Conservation (phyloP, 345 rosid genomes). For the Triadica sebifera region DNA sequence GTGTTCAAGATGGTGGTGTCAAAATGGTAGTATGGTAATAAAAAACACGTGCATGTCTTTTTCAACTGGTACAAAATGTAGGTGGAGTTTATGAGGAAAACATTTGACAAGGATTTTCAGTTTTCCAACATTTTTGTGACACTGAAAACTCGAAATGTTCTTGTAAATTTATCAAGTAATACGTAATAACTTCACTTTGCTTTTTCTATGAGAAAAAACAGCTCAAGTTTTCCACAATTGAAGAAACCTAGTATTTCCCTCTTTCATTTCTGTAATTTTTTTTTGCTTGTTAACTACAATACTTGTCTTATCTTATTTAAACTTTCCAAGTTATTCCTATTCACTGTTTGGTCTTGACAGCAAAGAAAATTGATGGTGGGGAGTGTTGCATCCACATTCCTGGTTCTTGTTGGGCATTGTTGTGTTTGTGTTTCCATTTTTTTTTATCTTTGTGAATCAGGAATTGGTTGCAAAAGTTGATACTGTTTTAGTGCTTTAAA, state of each 20-base stretch:
- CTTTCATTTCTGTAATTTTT: not conserved
- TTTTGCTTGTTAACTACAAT: not conserved
- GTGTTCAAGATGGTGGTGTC: not conserved
- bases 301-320: not conserved
- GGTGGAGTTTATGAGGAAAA: too few relatives aligned
- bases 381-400: not conserved
- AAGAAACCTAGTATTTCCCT: not conserved
- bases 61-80: too few relatives aligned
- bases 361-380: not conserved
- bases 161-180: too few relatives aligned
- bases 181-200: too few relatives aligned
- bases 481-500: not conserved
- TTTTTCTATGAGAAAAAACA: not conserved
- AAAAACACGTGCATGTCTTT: not conserved
- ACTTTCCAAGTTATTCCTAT: not conserved
- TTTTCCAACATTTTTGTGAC: too few relatives aligned
- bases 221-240: not conserved
- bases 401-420: not conserved
- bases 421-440: not conserved
- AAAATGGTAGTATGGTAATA: not conserved
- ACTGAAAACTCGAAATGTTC: too few relatives aligned
- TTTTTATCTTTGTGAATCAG: not conserved
- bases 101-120: too few relatives aligned
- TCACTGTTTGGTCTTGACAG: not conserved
- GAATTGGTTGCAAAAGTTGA: not conserved